A percentile compares a stretch with the other conserved stretches of the same genome.
These are phyloP conservation scores for Wickerhamomyces kurtzmanii DNA, from an alignment of 805 yeast genomes.

Conservation along the genomic window DNA sequence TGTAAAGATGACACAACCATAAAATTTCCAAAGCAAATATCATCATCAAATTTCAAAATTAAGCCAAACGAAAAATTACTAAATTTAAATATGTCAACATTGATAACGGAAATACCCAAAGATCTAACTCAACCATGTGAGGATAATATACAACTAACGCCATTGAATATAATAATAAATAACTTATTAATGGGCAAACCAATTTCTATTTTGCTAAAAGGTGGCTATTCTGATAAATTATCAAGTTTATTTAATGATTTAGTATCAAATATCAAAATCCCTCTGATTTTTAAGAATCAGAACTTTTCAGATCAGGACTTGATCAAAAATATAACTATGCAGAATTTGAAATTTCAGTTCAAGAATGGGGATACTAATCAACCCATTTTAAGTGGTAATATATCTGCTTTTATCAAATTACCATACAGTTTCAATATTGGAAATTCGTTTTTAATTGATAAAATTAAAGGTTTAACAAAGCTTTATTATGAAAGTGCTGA, in stretches of 20 bases:
- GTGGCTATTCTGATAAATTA: too few species aligned
- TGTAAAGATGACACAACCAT: constrained; percentile 22
- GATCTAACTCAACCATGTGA: constrained; percentile 4
- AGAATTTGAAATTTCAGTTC: constrained; percentile 25
- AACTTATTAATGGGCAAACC: too few species aligned
- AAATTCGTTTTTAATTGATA: constrained; percentile 19
- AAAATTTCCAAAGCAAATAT: constrained; percentile 15
- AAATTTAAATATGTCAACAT: constrained; percentile 5
- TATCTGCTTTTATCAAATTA: constrained; percentile 20
- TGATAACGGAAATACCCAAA: constrained; percentile 3
- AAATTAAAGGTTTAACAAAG: constrained; percentile 30
- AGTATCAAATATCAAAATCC: too few species aligned
- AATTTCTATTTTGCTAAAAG: too few species aligned
- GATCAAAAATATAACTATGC: constrained; percentile 26
- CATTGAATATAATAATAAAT: constrained; percentile 8
- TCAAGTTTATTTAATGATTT: too few species aligned
- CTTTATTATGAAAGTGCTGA: constrained; percentile 26
- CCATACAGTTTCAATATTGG: constrained; percentile 19
- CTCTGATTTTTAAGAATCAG: too few species aligned
- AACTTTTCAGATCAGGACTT: too few species aligned
- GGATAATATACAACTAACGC: too few species aligned
- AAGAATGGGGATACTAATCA: constrained; percentile 19
- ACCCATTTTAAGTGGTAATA: constrained; percentile 28
- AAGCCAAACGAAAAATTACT: constrained; percentile 7
- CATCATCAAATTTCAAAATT: constrained; percentile 5